Evolutionary conservation across 202 grass and related monocot species (phyloP).

Genomic region (Cymbopogon flexuosus): DNA sequence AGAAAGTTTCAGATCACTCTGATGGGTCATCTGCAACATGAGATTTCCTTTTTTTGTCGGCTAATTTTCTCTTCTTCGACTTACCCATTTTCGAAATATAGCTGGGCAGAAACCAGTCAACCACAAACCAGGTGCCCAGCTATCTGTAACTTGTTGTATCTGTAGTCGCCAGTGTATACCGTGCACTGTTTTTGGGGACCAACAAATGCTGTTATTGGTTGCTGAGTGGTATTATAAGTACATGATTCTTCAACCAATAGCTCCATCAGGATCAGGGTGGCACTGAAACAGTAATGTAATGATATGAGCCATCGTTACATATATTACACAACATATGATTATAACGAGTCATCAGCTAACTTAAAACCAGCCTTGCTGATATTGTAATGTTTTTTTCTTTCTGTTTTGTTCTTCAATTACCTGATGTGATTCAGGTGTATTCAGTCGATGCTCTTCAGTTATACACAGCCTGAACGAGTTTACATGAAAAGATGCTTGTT

Average conservation of each 20-base stretch:
- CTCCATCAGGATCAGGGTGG: neutral
- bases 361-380: neutral
- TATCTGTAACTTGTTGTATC: slow-evolving; percentile 31
- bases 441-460: neutral
- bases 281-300: slow-evolving; percentile 4
- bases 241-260: slow-evolving; percentile 2
- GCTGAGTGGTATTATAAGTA: slow-evolving; percentile 16
- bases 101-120: slow-evolving; percentile 9
- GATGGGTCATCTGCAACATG: slow-evolving; percentile 31
- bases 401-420: neutral
- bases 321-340: neutral
- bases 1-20: slow-evolving; percentile 68
- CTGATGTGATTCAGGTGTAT: neutral
- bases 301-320: slow-evolving; percentile 1
- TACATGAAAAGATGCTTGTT: neutral
- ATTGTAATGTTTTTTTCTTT: neutral
- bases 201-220: slow-evolving; percentile 36
- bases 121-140: neutral
- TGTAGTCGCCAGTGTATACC: neutral
- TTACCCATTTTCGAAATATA: slow-evolving; percentile 25
- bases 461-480: neutral
- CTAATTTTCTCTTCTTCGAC: neutral
- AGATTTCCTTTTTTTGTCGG: slow-evolving; percentile 21
- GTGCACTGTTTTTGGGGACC: neutral
- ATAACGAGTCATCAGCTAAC: neutral